These are phyloP conservation scores for Dalbergia oliveri DNA, from an alignment of 306 rosid species.

Conservation along the genomic window DNA sequence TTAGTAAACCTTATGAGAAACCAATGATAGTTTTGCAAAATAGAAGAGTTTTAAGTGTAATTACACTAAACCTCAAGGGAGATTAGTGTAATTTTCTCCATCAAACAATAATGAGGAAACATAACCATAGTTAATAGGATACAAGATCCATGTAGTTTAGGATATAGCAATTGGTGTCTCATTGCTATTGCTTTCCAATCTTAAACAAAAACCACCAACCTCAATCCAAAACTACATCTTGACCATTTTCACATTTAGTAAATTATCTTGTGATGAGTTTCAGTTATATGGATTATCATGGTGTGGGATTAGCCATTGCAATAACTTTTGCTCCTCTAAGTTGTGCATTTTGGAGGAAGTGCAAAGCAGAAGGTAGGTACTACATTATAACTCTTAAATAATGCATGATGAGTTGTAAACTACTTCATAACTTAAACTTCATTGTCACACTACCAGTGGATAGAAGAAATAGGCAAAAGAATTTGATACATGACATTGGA, in stretches of 20 bases:
- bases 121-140: too few relatives aligned
- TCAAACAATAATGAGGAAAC: too few relatives aligned
- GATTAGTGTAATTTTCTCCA: neutral
- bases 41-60: too few relatives aligned
- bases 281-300: constrained; percentile 47
- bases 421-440: neutral
- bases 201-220: neutral
- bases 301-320: constrained; percentile 27
- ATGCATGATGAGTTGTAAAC: neutral
- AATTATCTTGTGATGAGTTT: neutral
- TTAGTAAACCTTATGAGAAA: too few relatives aligned
- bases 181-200: too few relatives aligned
- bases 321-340: constrained; percentile 28
- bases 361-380: constrained; percentile 34
- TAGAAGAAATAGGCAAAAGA: constrained; percentile 13
- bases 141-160: too few relatives aligned
- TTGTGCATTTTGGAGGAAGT: constrained; percentile 19
- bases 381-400: neutral
- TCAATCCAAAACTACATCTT: neutral
- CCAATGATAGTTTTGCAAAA: too few relatives aligned
- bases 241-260: neutral
- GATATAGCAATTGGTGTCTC: too few relatives aligned
- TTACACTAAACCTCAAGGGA: too few relatives aligned
- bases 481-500: constrained; percentile 38
- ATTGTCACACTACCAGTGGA: constrained; percentile 31